Percentiles rank a stretch among this genome's conserved stretches.
These are phyloP conservation scores for Suillus paluster DNA, from an alignment of 768 basidiomycete species.

Conservation along the genomic window DNA sequence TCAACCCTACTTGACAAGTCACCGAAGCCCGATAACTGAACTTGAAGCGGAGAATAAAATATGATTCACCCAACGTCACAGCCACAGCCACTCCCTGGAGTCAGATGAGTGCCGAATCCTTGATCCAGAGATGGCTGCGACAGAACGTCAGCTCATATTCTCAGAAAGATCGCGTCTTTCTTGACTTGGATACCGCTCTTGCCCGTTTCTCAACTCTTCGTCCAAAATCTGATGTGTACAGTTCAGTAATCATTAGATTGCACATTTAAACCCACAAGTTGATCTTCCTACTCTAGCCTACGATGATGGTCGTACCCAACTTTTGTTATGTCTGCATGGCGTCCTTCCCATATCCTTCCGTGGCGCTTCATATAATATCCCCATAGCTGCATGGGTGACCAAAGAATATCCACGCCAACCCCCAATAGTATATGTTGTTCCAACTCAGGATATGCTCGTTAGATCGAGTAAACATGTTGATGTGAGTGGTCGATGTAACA, in stretches of 20 bases:
- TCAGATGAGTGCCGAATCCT: conserved; percentile 36
- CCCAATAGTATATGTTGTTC: conserved; percentile 90
- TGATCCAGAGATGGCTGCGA: conserved; percentile 64
- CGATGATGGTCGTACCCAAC: conserved; percentile 92
- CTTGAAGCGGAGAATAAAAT: background rate
- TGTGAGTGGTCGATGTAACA: conserved; percentile 72
- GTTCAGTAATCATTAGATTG: conserved; percentile 36
- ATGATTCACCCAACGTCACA: background rate
- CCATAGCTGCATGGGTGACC: conserved; percentile 86
- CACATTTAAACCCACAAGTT: conserved; percentile 19
- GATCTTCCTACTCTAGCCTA: conserved; percentile 57
- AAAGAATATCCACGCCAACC: conserved; percentile 81
- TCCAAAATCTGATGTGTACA: conserved; percentile 85
- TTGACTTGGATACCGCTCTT: conserved; percentile 67
- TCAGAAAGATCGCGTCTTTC: conserved; percentile 57
- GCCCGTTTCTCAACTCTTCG: conserved; percentile 57
- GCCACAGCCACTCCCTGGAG: background rate
- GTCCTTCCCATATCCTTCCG: conserved; percentile 87
- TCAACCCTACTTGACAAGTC: too few species aligned
- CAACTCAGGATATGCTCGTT: conserved; percentile 89
- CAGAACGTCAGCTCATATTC: conserved; percentile 64
- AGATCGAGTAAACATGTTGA: conserved; percentile 77
- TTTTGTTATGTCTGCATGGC: conserved; percentile 90
- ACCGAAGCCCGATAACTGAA: too few species aligned
- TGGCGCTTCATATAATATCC: conserved; percentile 86